Conservation (phyloP, 257 asterid genomes). For the Solanum okadae region DNA sequence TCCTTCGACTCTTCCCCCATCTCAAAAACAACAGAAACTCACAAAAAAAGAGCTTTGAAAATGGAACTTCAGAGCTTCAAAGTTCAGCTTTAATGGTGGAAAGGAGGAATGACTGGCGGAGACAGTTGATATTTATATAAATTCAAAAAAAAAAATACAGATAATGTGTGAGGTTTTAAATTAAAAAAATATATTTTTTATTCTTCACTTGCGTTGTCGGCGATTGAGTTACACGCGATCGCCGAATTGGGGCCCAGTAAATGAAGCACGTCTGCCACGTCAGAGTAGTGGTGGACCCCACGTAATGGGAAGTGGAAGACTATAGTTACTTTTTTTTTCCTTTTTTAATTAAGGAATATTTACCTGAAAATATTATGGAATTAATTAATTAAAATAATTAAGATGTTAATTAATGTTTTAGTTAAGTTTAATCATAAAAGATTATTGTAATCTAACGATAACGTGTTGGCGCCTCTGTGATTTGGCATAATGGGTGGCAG, state of each 20-base stretch:
- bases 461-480: conserved; percentile 42
- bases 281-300: not conserved
- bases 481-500: conserved; percentile 21
- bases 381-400: not conserved
- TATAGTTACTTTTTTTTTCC: not conserved
- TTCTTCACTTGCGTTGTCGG: not conserved
- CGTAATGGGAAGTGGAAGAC: not conserved
- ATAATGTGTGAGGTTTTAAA: not conserved
- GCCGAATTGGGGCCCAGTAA: conserved; percentile 4
- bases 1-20: conserved; percentile 22
- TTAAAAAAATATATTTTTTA: not conserved
- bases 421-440: not conserved
- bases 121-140: not conserved
- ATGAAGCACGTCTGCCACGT: conserved; percentile 6
- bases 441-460: conserved; percentile 4
- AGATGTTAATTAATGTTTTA: not conserved
- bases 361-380: not conserved
- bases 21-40: not conserved
- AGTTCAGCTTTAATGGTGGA: not conserved
- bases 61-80: not conserved
- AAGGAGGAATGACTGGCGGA: not conserved
- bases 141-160: not conserved
- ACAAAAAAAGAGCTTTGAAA: not conserved
- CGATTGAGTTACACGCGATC: not conserved
- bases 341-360: not conserved